Evolutionary conservation across 108 stramenopile species (phyloP).

Genomic region (Conticribra weissflogii): DNA sequence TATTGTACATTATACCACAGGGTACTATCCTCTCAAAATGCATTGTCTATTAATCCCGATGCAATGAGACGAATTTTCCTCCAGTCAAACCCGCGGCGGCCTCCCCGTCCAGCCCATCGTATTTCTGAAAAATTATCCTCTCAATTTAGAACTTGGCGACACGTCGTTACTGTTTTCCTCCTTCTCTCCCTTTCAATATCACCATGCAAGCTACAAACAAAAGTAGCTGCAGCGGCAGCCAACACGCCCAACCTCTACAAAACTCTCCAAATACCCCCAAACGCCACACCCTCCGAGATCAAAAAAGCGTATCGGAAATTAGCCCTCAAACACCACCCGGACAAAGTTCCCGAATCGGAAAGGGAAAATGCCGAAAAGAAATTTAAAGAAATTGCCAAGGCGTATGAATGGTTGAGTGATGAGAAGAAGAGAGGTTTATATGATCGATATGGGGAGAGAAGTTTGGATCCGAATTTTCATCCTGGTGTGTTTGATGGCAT

Average conservation of each 20-base stretch:
- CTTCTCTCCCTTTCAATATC: not conserved
- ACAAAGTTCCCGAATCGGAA: slow-evolving; percentile 72
- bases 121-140: no score
- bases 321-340: slow-evolving; percentile 90
- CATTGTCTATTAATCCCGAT: no score
- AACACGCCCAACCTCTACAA: slow-evolving; percentile 58
- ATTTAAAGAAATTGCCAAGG: slow-evolving; percentile 94
- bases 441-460: slow-evolving; percentile 93
- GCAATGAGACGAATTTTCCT: no score
- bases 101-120: no score
- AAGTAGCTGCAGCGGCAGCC: slow-evolving; percentile 12
- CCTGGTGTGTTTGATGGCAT: slow-evolving; percentile 31
- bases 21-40: no score
- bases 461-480: slow-evolving; percentile 67
- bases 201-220: not conserved
- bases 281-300: slow-evolving; percentile 66
- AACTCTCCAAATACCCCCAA: slow-evolving; percentile 51
- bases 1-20: no score
- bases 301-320: slow-evolving; percentile 86
- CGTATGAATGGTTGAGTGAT: slow-evolving; percentile 94
- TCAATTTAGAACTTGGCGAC: no score
- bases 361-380: slow-evolving; percentile 61
- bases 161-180: not conserved
- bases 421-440: slow-evolving; percentile 89
- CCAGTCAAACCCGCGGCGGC: no score